A percentile compares a stretch with the other conserved stretches of the same genome.
Conservation (phyloP, 2,329 filamentous ascomycete species). For the Harringtonia aguacate region DNA sequence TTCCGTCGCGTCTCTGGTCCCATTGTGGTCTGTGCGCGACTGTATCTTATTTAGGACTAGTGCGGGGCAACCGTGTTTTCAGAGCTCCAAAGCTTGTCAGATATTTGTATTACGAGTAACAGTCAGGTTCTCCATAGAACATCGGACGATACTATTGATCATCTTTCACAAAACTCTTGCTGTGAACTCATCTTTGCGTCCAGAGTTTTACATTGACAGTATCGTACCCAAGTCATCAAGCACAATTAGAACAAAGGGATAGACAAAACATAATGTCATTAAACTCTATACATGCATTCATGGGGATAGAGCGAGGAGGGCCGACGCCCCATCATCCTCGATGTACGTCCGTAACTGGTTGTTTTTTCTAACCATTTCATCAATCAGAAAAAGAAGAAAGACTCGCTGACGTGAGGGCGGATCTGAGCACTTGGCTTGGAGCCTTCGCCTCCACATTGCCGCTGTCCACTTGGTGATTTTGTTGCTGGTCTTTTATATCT, state of each 20-base stretch:
- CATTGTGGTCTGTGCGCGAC: slow-evolving; percentile 8
- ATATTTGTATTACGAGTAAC: too few relatives aligned
- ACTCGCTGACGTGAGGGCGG: too few relatives aligned
- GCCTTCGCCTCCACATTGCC: not conserved
- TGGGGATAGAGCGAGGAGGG: slow-evolving; percentile 2
- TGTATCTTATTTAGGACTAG: slow-evolving; percentile 9
- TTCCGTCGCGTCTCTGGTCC: slow-evolving; percentile 6
- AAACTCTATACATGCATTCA: slow-evolving; percentile 10
- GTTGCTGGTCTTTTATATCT: not conserved
- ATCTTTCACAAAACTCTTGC: too few relatives aligned
- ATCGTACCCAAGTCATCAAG: too few relatives aligned
- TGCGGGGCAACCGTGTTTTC: slow-evolving; percentile 6
- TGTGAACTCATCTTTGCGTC: too few relatives aligned
- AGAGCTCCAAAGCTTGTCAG: not conserved
- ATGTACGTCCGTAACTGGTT: not conserved
- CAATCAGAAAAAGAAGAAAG: not conserved
- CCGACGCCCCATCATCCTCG: not conserved
- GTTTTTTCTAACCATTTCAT: not conserved
- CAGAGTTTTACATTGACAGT: too few relatives aligned
- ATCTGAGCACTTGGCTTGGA: not conserved
- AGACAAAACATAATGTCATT: slow-evolving; percentile 6
- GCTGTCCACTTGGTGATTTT: not conserved
- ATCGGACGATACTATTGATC: too few relatives aligned
- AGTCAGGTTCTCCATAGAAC: too few relatives aligned
- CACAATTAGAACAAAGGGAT: not conserved